These are phyloP conservation scores for Xylariaceae sp. DNA, from an alignment of 2,329 filamentous ascomycete genomes.

Conservation along the genomic window DNA sequence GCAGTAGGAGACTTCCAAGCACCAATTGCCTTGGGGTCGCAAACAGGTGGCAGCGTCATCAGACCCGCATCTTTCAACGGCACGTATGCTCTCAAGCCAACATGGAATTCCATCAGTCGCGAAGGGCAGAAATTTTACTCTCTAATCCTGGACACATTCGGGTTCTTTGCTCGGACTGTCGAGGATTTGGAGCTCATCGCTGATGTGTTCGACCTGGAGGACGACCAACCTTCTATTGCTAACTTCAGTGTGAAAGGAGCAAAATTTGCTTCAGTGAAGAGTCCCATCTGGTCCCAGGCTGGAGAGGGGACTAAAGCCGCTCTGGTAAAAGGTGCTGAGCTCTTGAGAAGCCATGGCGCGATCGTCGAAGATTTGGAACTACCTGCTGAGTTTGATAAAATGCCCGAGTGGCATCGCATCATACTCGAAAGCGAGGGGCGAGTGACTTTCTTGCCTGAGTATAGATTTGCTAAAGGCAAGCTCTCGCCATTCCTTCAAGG, in stretches of 20 bases:
- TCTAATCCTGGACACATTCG: slow-evolving; percentile 59
- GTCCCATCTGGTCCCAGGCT: slow-evolving; percentile 49
- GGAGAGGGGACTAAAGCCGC: slow-evolving; percentile 44
- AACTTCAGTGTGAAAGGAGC: slow-evolving; percentile 42
- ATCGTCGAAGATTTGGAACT: slow-evolving; percentile 55
- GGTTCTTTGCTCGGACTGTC: slow-evolving; percentile 56
- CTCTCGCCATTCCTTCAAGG: slow-evolving; percentile 44
- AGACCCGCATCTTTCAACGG: slow-evolving; percentile 65
- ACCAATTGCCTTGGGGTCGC: slow-evolving; percentile 60
- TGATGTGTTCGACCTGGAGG: slow-evolving; percentile 51
- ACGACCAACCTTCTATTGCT: slow-evolving; percentile 40
- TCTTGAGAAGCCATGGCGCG: slow-evolving; percentile 48
- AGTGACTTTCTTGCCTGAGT: slow-evolving; percentile 53
- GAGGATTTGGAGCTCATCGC: slow-evolving; percentile 57
- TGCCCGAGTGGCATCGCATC: slow-evolving; percentile 51
- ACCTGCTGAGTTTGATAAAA: slow-evolving; percentile 44
- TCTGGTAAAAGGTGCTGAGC: slow-evolving; percentile 37
- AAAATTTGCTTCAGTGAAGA: slow-evolving; percentile 55
- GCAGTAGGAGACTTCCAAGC: slow-evolving; percentile 65
- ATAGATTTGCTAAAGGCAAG: slow-evolving; percentile 44
- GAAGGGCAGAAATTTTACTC: slow-evolving; percentile 62
- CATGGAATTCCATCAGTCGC: slow-evolving; percentile 60
- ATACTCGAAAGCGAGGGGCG: slow-evolving; percentile 53
- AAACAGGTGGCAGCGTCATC: slow-evolving; percentile 64
- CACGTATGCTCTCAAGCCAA: slow-evolving; percentile 64